Base-by-base conservation (phyloP, 768 basidiomycete species). In the Amanita exitialis region DNA sequence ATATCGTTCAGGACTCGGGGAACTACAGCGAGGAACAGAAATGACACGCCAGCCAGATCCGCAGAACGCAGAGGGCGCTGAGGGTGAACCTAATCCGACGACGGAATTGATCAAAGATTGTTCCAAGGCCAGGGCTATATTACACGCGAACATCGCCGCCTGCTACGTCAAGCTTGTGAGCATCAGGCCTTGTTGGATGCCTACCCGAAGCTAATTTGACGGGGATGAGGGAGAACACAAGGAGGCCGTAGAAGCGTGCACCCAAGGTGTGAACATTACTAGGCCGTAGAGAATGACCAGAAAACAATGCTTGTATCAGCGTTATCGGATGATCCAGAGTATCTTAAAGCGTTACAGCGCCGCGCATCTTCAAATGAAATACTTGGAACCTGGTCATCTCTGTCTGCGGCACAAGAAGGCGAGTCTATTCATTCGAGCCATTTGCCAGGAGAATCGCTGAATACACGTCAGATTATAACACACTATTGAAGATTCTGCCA, bases 81-180 rank as follows among this genome's bases (percentile, higher is more conserved):
- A n/a, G 12, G 45, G 36, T 6, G 32, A 21, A 30, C 20, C 37
- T 27, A 23, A 15, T 6, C 23, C 27, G 23, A 36, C 35, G 18
- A 56, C 62, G 12, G 66, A 64, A 28, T 53, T 75, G n/a, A 72
- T 80, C 34, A 37, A 57, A 34, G 70, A 79, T 47, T 77, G 72
- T 55, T 67, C 71, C 10, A 82, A 80, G 58, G 71, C 76, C 21
- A 76, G 89, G 48, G 81, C 90, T 27, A 72, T 89, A 13, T 62
- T 94, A 57, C 78, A 87, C 62, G 83, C 86, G n/a, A 97, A 97
- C 61, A 81, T 95, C 35, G 92, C 77, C 0, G 93, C 92, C 47
- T 94, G 91, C 58, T 72, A 82, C 61, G 73, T 88, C 4, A 89
- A 90, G 59, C 65, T 89, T 65, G 91, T 89, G 59, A 61, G 82